A percentile compares a stretch with the other conserved stretches of the same genome.
Conservation (phyloP, 805 yeast genomes). For the Clavispora carvajalis region DNA sequence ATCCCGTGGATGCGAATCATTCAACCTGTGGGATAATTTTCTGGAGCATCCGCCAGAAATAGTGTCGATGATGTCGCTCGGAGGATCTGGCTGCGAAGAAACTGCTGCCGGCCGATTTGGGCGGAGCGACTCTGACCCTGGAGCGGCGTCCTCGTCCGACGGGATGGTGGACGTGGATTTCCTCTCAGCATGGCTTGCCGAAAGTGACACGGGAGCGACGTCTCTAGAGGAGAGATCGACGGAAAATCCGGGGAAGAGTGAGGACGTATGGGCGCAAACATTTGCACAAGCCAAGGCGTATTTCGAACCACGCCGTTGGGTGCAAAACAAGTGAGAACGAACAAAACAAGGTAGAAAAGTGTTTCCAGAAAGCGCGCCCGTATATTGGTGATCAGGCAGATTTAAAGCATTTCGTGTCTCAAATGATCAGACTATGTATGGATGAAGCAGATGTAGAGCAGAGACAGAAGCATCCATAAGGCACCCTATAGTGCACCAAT, state of each 20-base stretch:
- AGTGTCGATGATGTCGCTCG: background rate
- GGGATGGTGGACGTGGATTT: conserved; percentile 1
- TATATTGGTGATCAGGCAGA: too few species aligned
- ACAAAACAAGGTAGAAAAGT: background rate
- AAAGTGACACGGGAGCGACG: too few species aligned
- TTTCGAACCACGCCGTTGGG: background rate
- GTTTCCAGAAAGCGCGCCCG: too few species aligned
- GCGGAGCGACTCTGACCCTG: background rate
- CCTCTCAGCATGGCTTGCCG: background rate
- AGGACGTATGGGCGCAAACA: background rate
- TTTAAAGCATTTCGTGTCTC: too few species aligned
- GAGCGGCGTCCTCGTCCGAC: background rate
- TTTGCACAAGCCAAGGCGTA: background rate
- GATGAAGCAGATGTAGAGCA: too few species aligned
- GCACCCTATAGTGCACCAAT: too few species aligned
- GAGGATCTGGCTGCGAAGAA: background rate
- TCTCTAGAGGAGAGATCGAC: too few species aligned
- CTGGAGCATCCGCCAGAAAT: background rate
- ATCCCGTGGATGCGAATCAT: background rate
- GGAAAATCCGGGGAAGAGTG: background rate
- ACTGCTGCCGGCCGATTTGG: background rate
- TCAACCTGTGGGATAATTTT: background rate
- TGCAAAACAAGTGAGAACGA: background rate
- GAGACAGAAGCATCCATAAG: too few species aligned
- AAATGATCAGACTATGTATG: too few species aligned